These are phyloP conservation scores for Schwanniomyces vanrijiae DNA, from an alignment of 805 yeast species.

Conservation along the genomic window DNA sequence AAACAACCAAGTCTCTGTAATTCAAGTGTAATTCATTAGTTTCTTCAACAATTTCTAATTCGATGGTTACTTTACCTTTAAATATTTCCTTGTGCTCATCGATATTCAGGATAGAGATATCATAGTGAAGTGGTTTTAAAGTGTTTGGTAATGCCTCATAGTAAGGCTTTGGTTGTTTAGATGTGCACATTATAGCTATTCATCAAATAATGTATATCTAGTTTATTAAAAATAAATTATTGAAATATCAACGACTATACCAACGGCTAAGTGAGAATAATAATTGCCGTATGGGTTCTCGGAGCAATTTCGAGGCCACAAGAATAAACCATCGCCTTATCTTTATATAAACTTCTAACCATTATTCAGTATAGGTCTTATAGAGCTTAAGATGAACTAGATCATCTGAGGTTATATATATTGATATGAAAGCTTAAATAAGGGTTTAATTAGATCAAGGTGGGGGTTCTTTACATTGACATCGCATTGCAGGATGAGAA, in stretches of 20 bases:
- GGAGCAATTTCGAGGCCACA: background rate
- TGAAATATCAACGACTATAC: background rate
- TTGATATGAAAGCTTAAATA: no score
- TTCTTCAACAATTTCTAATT: slow-evolving; percentile 41
- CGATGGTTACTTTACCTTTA: slow-evolving; percentile 48
- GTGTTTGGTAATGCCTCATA: slow-evolving; percentile 57
- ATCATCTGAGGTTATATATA: no score
- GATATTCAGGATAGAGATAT: slow-evolving; percentile 61
- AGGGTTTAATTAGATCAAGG: no score
- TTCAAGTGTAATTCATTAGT: slow-evolving; percentile 50
- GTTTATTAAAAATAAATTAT: background rate
- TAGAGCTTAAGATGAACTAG: no score
- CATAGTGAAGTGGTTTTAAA: slow-evolving; percentile 75
- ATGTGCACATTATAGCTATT: slow-evolving; percentile 1
- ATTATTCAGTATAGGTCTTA: no score
- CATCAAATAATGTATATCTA: background rate
- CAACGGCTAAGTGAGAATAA: background rate
- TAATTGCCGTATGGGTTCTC: background rate
- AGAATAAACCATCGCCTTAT: background rate
- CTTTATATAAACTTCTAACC: background rate
- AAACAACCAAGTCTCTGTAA: slow-evolving; percentile 41
- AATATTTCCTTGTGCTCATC: slow-evolving; percentile 47
- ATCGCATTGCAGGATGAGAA: background rate
- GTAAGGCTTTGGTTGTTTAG: slow-evolving; percentile 17
- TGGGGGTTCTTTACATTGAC: background rate